Evolutionary conservation across 106 monocot genomes (phyloP).

Genomic region (Allium fistulosum): DNA sequence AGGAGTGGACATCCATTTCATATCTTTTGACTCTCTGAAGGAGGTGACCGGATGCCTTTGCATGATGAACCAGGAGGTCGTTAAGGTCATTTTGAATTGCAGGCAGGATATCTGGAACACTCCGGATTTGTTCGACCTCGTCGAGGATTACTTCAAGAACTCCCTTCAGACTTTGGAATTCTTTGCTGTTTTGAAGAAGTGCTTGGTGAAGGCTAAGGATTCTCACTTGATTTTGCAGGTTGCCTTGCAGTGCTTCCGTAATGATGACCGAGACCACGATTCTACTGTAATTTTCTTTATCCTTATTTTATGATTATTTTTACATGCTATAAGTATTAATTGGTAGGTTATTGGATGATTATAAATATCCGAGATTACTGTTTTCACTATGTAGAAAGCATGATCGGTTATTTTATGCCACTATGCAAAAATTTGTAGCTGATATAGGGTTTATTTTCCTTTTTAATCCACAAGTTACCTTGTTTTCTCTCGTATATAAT

Average conservation of each 20-base stretch:
- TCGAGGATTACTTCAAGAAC: constrained; percentile 51
- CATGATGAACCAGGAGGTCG: constrained; percentile 38
- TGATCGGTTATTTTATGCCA: too few species aligned
- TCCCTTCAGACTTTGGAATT: constrained; percentile 37
- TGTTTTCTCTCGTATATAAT: too few species aligned
- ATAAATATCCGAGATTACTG: too few species aligned
- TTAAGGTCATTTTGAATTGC: constrained; percentile 31
- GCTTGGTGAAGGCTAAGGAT: constrained; percentile 35
- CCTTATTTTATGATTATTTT: too few species aligned
- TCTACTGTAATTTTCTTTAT: too few species aligned
- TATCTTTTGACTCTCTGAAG: constrained; percentile 39
- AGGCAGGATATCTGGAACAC: constrained; percentile 36
- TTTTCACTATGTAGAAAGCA: too few species aligned
- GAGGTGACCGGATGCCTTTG: constrained; percentile 29
- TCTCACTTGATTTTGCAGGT: constrained; percentile 20
- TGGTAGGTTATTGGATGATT: too few species aligned
- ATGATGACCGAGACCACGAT: not conserved
- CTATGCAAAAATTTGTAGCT: too few species aligned
- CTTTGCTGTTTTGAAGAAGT: constrained; percentile 40
- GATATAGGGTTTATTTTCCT: too few species aligned
- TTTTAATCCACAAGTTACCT: too few species aligned
- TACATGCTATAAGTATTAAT: too few species aligned
- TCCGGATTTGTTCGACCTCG: constrained; percentile 34
- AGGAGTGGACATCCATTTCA: constrained; percentile 21
- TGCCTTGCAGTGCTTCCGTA: constrained; percentile 28